Conservation (phyloP, 352 stramenopile genomes). For the Globisporangium polare region DNA sequence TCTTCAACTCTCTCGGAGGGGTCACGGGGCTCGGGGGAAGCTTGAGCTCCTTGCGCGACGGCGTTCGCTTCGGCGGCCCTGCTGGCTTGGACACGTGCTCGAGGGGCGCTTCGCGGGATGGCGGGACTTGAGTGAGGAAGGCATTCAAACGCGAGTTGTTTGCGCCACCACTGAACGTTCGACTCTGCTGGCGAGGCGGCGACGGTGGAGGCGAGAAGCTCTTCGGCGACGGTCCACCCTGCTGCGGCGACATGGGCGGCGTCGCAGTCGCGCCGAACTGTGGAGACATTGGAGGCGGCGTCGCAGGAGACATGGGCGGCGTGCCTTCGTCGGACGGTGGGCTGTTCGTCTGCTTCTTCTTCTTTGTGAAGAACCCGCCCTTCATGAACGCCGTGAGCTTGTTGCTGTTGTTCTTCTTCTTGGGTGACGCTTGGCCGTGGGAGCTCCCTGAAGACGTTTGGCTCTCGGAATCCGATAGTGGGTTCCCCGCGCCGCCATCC, state of each 20-base stretch:
- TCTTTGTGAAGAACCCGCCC: conserved; percentile 62
- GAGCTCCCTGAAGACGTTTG: conserved; percentile 63
- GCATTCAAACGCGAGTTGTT: conserved; percentile 66
- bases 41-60: conserved; percentile 36
- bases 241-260: conserved; percentile 16
- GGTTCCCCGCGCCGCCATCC: conserved; percentile 30
- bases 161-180: conserved; percentile 39
- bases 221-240: conserved; percentile 5
- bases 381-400: conserved; percentile 84
- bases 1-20: conserved; percentile 21
- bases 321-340: conserved; percentile 43
- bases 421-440: conserved; percentile 36
- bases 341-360: conserved; percentile 44
- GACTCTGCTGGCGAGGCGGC: conserved; percentile 27
- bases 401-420: conserved; percentile 56
- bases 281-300: conserved; percentile 50
- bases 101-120: conserved; percentile 48
- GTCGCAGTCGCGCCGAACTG: conserved; percentile 26
- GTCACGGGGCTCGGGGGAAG: conserved; percentile 21
- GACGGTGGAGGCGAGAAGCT: conserved; percentile 16
- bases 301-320: conserved; percentile 42
- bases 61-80: conserved; percentile 48
- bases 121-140: conserved; percentile 73
- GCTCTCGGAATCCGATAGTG: conserved; percentile 68
- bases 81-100: conserved; percentile 55